Evolutionary conservation across 345 rosid genomes (phyloP).

Genomic region (Microcos paniculata): DNA sequence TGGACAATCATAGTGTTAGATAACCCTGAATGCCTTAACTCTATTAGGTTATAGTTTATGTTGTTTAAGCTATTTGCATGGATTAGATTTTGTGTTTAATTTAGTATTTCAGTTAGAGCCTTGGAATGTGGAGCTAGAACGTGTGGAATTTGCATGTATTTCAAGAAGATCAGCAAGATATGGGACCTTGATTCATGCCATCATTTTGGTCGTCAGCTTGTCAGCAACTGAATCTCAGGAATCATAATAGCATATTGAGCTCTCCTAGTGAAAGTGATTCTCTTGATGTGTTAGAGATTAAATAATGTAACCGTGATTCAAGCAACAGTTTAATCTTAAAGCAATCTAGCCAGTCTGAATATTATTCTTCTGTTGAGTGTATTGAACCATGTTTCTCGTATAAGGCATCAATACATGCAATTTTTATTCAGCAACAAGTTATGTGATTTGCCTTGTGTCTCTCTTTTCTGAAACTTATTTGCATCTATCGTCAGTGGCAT

Average conservation of each 20-base stretch:
- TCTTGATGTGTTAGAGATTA: neutral
- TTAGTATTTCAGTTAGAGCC: neutral
- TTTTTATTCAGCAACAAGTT: neutral
- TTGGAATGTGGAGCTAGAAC: neutral
- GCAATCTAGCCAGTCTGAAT: neutral
- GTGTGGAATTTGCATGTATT: neutral
- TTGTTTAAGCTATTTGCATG: neutral
- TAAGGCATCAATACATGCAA: neutral
- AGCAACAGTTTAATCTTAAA: neutral
- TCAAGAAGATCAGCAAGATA: neutral
- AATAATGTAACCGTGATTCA: neutral
- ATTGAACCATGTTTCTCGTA: neutral
- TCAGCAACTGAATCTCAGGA: neutral
- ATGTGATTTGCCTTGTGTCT: neutral
- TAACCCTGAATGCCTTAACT: neutral
- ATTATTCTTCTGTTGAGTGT: neutral
- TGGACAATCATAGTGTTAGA: neutral
- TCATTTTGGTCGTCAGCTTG: neutral
- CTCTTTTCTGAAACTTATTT: neutral
- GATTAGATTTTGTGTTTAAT: neutral
- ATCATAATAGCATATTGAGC: neutral
- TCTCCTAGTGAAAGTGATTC: neutral
- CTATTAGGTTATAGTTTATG: neutral
- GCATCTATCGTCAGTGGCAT: constrained; percentile 17
- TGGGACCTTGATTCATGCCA: neutral